Evolutionary conservation across 345 rosid genomes (phyloP), one percentile per base, ranked within the genome.

Genomic region (Jatropha curcas): DNA sequence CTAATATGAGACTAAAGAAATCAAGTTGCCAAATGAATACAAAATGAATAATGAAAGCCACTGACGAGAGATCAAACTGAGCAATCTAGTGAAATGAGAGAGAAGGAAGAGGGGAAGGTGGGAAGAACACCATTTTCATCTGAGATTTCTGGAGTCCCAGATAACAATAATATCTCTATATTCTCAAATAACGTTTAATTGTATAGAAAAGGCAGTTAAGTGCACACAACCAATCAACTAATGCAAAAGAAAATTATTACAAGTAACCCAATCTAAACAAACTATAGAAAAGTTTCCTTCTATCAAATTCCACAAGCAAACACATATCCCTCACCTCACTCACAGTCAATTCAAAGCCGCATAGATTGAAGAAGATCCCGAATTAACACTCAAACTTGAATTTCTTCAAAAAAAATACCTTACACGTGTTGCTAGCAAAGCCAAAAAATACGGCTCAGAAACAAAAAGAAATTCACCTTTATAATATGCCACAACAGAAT

Each of bases 181-280:
- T 12, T 2, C 34, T 37, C 37, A 5, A 63, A n/a, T n/a, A n/a
- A n/a, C n/a, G n/a, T n/a, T n/a, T 17, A 63, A 63, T 33, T 63
- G n/a, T n/a, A n/a, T 11, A 5, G 0, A 39, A 30, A 22, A 2
- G n/a, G 34, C 19, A 48, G 53, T 7, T 37, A 3, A 56, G 28
- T 33, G 24, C 30, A 22, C 12, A n/a, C n/a, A n/a, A n/a, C n/a
- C 30, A 9, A 60, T 62, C 28, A 34, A 28, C 45, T 31, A 24
- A 69, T 1, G 33, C 2, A 71, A 50, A 8, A 34, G n/a, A 48
- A 60, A n/a, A n/a, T n/a, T n/a, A n/a, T 61, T 25, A 71, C 68
- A 48, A 61, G 68, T 31, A 25, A 45, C 30, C 20, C 53, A 12
- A 12, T 4, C 11, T n/a, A n/a, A n/a, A 8, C 1, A n/a, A 20